phyloP scores from a whole-genome alignment of 2,329 filamentous ascomycete species.

The Colletotrichum siamense region DNA sequence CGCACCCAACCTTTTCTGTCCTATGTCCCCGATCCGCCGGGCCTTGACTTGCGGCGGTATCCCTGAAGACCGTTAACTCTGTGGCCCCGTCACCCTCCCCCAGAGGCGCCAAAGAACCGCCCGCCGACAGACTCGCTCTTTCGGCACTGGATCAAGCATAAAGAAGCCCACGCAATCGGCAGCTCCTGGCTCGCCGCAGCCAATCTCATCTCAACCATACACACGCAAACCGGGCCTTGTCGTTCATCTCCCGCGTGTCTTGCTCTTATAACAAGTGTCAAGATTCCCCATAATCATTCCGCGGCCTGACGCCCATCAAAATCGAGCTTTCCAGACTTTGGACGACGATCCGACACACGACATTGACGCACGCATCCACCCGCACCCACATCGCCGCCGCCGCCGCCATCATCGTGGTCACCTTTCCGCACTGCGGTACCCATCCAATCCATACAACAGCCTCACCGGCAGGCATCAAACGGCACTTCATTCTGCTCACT shows the following conservation, averaged over 20 bases:
- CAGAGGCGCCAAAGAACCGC: neutral
- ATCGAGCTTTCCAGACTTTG: constrained; percentile 1
- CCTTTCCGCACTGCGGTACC: neutral
- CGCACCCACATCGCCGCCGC: neutral
- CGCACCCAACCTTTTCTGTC: constrained; percentile 3
- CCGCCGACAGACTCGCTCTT: neutral
- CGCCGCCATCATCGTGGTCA: neutral
- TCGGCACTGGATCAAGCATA: constrained; percentile 19
- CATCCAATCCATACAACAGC: neutral
- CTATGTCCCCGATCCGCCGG: neutral
- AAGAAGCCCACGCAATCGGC: constrained; percentile 7
- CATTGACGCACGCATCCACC: neutral
- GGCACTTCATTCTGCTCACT: neutral
- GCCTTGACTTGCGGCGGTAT: constrained; percentile 16
- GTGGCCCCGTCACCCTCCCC: neutral
- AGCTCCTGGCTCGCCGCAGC: neutral
- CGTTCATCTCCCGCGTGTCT: constrained; percentile 8
- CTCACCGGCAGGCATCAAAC: neutral
- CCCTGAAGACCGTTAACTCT: constrained; percentile 6
- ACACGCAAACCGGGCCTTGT: neutral
- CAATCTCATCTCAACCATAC: constrained; percentile 10
- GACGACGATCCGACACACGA: constrained; percentile 16
- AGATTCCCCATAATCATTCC: neutral
- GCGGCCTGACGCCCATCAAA: neutral
- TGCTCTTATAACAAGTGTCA: constrained; percentile 9